Evolutionary conservation across 352 stramenopile species (phyloP).

Genomic region (Phytopythium cucurbitacearum): DNA sequence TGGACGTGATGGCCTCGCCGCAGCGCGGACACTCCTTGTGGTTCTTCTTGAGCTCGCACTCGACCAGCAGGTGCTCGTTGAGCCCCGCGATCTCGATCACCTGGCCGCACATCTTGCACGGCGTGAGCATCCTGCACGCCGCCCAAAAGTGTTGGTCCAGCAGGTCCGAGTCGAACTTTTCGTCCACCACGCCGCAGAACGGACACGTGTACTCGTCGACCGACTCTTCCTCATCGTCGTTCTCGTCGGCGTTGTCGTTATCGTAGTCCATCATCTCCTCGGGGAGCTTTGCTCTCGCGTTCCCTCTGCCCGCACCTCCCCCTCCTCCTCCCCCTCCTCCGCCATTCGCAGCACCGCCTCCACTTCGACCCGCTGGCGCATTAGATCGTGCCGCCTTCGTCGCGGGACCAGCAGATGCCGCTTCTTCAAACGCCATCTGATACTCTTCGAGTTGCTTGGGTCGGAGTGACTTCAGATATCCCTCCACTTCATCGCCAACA

Average conservation of each 20-base stretch:
- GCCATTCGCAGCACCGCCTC: conserved; percentile 1
- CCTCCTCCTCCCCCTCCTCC: conserved; percentile 6
- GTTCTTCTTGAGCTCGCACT: conserved; percentile 86
- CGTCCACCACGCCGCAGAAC: conserved; percentile 87
- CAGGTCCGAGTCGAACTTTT: conserved; percentile 84
- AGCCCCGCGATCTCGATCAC: conserved; percentile 90
- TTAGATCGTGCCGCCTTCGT: conserved; percentile 16
- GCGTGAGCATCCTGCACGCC: conserved; percentile 88
- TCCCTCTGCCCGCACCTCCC: not conserved
- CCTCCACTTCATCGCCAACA: conserved; percentile 55
- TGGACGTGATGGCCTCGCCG: conserved; percentile 77
- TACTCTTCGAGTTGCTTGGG: conserved; percentile 92
- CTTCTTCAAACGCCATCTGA: conserved; percentile 75
- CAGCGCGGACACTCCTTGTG: conserved; percentile 77
- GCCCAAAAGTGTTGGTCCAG: conserved; percentile 93
- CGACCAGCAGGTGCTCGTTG: conserved; percentile 87
- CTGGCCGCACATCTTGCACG: conserved; percentile 91
- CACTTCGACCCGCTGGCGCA: not conserved
- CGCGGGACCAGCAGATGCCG: conserved; percentile 22
- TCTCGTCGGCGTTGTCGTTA: conserved; percentile 26
- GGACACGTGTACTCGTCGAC: conserved; percentile 88
- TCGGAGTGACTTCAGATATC: conserved; percentile 73
- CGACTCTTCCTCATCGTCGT: conserved; percentile 68
- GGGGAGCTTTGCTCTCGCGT: conserved; percentile 5
- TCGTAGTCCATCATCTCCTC: conserved; percentile 24